Evolutionary conservation across 2,329 filamentous ascomycete genomes (phyloP).

Genomic region (Neocatenulostroma microsporum): DNA sequence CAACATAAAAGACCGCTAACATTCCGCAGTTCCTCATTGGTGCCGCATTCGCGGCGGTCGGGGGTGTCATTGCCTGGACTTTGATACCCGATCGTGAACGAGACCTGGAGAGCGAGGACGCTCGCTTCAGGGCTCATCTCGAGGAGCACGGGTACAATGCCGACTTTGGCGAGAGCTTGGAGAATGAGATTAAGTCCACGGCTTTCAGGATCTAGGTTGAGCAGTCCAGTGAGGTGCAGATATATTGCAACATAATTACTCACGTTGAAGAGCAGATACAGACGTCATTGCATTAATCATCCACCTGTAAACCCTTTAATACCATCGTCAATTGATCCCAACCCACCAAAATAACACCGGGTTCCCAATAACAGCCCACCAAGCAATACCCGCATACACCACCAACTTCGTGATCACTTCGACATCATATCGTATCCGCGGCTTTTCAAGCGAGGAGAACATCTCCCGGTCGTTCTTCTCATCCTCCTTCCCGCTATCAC

Average conservation of each 20-base stretch:
- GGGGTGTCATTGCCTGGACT: conserved; percentile 38
- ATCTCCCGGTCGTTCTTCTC: conserved; percentile 52
- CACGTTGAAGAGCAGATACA: too few species aligned
- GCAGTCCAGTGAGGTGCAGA: too few species aligned
- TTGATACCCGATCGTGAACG: conserved; percentile 40
- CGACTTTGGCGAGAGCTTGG: conserved; percentile 12
- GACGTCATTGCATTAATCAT: too few species aligned
- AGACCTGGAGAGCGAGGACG: conserved; percentile 40
- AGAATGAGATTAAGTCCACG: conserved; percentile 10
- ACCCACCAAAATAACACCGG: conserved; percentile 55
- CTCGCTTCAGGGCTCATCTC: conserved; percentile 39
- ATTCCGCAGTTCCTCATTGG: conserved; percentile 51
- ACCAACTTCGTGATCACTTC: conserved; percentile 96
- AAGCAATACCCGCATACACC: conserved; percentile 84
- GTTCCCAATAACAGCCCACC: conserved; percentile 68
- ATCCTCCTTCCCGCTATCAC: conserved; percentile 29
- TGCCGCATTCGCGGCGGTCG: conserved; percentile 42
- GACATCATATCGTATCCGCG: conserved; percentile 92
- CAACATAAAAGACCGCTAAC: too few species aligned
- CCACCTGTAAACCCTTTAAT: too few species aligned
- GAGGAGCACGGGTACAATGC: conserved; percentile 33
- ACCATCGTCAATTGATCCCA: conserved; percentile 11
- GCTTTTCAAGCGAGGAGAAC: conserved; percentile 74
- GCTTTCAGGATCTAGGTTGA: conserved; percentile 4
- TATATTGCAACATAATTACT: too few species aligned